These are phyloP conservation scores for Ustilago xerochloae DNA, from an alignment of 1,284 basidiomycete species.

Conservation along the genomic window DNA sequence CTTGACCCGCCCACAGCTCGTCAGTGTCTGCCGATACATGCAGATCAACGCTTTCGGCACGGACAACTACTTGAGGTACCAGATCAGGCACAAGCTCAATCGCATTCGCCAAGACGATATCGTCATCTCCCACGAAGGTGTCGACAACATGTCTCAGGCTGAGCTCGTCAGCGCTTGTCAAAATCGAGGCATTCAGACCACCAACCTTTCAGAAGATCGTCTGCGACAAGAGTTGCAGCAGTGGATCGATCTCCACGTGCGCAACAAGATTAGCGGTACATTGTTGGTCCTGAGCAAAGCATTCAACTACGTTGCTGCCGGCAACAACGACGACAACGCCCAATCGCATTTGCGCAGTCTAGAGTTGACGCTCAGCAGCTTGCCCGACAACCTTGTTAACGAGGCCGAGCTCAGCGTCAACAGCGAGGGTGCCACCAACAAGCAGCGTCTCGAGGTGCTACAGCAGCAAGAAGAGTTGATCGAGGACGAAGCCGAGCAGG, in stretches of 20 bases:
- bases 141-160: conserved; percentile 86
- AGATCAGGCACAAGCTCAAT: conserved; percentile 85
- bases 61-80: conserved; percentile 95
- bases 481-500: conserved; percentile 98
- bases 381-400: conserved; percentile 95
- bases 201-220: conserved; percentile 73
- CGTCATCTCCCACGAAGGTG: conserved; percentile 86
- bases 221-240: conserved; percentile 88
- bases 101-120: conserved; percentile 90
- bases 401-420: conserved; percentile 97
- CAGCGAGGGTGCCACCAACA: conserved; percentile 91
- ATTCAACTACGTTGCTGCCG: conserved; percentile 78
- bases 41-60: conserved; percentile 98
- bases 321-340: conserved; percentile 36
- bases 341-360: conserved; percentile 77
- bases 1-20: conserved; percentile 93
- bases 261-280: conserved; percentile 86
- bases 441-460: conserved; percentile 96
- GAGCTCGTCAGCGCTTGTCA: conserved; percentile 94
- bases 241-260: conserved; percentile 93
- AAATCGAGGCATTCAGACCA: conserved; percentile 90
- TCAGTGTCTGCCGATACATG: conserved; percentile 93
- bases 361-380: conserved; percentile 88
- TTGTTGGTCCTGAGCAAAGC: conserved; percentile 91
- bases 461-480: conserved; percentile 99